Percentiles rank a stretch among this genome's conserved stretches.
phyloP scores from a whole-genome alignment of 345 rosid species.

The Melaleuca alternifolia region DNA sequence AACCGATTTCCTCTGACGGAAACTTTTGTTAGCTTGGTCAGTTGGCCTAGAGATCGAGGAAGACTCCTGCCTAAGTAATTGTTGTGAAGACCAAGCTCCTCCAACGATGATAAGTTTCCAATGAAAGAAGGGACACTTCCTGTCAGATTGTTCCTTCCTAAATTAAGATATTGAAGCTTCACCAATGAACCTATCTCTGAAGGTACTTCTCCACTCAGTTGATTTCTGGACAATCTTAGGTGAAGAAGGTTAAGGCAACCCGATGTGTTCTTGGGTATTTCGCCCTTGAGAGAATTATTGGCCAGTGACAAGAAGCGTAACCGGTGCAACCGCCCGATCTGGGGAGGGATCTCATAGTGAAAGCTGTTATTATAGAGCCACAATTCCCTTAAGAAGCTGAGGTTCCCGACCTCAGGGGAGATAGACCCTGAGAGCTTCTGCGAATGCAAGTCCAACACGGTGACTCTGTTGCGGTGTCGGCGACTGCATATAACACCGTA shows the following conservation, averaged over 20 bases:
- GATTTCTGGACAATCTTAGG: not conserved
- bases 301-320: not conserved
- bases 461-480: not conserved
- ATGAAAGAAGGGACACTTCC: slow-evolving; percentile 14
- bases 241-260: not conserved
- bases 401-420: not conserved
- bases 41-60: slow-evolving; percentile 2
- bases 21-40: not conserved
- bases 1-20: not conserved
- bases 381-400: slow-evolving; percentile 1
- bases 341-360: not conserved
- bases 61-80: slow-evolving; percentile 8
- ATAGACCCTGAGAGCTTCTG: not conserved
- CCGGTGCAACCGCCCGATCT: not conserved
- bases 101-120: slow-evolving; percentile 15
- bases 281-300: slow-evolving; percentile 1
- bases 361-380: not conserved
- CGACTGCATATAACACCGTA: not conserved
- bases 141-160: not conserved
- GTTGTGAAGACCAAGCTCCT: rapidly evolving
- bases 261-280: slow-evolving; percentile 8
- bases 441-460: not conserved
- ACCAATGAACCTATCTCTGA: not conserved
- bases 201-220: slow-evolving; percentile 6
- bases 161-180: not conserved